A percentile compares a stretch with the other conserved stretches of the same genome.
phyloP scores from a whole-genome alignment of 2,329 filamentous ascomycete genomes.

The Dactylonectria macrodidyma region DNA sequence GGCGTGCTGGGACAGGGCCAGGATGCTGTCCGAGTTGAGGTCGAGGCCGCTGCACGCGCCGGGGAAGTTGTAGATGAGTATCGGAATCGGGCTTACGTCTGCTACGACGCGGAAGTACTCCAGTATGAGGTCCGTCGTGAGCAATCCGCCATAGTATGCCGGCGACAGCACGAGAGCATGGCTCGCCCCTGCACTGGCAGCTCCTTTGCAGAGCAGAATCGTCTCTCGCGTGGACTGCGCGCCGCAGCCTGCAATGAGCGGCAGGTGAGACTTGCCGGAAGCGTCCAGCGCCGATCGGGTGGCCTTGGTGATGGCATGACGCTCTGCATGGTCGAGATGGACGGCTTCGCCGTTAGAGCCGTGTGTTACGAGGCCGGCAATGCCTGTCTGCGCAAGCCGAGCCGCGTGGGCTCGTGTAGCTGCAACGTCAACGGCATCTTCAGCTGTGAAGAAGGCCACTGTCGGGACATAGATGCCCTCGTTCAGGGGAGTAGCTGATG shows the following conservation, averaged over 20 bases:
- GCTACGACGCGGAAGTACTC: constrained; percentile 76
- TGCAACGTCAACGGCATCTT: constrained; percentile 69
- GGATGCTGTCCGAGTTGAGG: constrained; percentile 70
- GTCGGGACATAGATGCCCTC: constrained; percentile 73
- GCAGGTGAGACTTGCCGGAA: constrained; percentile 67
- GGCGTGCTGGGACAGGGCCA: constrained; percentile 64
- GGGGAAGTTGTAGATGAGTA: constrained; percentile 77
- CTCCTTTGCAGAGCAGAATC: constrained; percentile 76
- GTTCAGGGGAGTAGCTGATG: not conserved
- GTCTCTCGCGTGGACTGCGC: constrained; percentile 78
- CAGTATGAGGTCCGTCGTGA: constrained; percentile 70
- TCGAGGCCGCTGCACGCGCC: constrained; percentile 70
- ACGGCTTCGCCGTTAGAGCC: constrained; percentile 83
- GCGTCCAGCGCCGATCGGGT: constrained; percentile 74
- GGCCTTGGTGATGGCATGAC: constrained; percentile 72
- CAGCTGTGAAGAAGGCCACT: constrained; percentile 72
- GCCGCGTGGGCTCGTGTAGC: constrained; percentile 67
- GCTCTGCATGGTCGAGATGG: constrained; percentile 77
- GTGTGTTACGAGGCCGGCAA: constrained; percentile 78
- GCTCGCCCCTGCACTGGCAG: constrained; percentile 74
- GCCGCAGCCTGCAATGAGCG: constrained; percentile 79
- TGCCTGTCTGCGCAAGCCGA: constrained; percentile 73
- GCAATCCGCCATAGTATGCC: constrained; percentile 75
- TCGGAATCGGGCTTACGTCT: constrained; percentile 69
- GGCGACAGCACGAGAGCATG: constrained; percentile 79